Conservation (phyloP, 1,139 yeast species). For the Pichia sp. region DNA sequence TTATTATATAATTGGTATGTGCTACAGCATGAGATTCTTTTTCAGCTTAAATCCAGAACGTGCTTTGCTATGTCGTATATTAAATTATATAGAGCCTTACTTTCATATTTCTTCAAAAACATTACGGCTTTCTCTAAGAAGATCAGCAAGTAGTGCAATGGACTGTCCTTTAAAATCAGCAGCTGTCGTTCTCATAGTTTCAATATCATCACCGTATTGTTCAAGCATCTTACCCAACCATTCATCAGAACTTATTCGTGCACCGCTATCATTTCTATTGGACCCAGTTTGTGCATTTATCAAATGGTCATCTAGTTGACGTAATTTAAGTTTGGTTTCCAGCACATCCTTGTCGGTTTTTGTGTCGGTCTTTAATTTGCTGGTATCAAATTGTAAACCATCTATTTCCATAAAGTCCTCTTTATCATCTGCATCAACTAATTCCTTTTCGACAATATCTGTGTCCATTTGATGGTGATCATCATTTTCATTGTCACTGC, state of each 20-base stretch:
- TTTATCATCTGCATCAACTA: conserved; percentile 13
- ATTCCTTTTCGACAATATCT: neutral
- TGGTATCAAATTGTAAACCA: neutral
- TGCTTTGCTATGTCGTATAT: too few species aligned
- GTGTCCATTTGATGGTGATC: conserved; percentile 12
- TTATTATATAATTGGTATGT: too few species aligned
- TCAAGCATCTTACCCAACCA: conserved; percentile 13
- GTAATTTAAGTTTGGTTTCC: conserved; percentile 7
- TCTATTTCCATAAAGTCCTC: conserved; percentile 4
- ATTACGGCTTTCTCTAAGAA: conserved; percentile 7
- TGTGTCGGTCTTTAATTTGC: neutral
- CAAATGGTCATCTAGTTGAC: conserved; percentile 1
- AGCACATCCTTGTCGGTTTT: conserved; percentile 3
- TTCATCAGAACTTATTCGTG: conserved; percentile 10
- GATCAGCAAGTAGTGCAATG: conserved; percentile 13
- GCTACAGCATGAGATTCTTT: too few species aligned
- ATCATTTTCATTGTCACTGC: neutral
- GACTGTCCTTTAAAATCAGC: conserved; percentile 13
- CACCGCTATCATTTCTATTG: neutral
- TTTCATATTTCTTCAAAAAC: too few species aligned
- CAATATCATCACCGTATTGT: conserved; percentile 16
- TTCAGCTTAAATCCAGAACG: too few species aligned
- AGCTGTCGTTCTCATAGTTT: conserved; percentile 10
- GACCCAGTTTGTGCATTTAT: neutral
- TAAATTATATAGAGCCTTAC: too few species aligned